These are phyloP conservation scores for Ophiostoma australiae DNA, from an alignment of 2,329 filamentous ascomycete genomes.

Conservation along the genomic window DNA sequence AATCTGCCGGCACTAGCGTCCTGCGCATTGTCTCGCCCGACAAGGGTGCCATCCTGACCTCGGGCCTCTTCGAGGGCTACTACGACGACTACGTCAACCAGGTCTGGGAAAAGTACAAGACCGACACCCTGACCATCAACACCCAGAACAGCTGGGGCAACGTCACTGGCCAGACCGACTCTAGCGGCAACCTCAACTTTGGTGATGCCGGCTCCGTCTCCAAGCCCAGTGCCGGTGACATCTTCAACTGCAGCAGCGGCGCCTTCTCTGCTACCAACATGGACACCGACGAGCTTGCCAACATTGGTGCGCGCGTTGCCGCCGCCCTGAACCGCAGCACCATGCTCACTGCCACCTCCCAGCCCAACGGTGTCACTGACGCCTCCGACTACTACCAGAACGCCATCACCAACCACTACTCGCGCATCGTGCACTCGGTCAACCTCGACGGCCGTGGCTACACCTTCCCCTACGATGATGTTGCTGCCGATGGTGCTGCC, in stretches of 20 bases:
- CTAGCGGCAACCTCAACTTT: constrained; percentile 40
- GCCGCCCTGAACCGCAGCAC: constrained; percentile 73
- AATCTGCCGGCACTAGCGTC: constrained; percentile 34
- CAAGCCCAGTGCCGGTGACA: constrained; percentile 45
- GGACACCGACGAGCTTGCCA: constrained; percentile 47
- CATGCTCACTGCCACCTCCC: constrained; percentile 49
- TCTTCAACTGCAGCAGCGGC: constrained; percentile 52
- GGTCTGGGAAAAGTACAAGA: constrained; percentile 49
- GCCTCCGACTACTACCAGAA: constrained; percentile 54
- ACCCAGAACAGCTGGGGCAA: constrained; percentile 51
- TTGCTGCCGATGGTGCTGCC: constrained; percentile 47
- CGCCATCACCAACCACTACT: constrained; percentile 60
- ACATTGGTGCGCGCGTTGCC: constrained; percentile 66
- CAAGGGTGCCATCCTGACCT: constrained; percentile 43
- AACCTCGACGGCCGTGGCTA: constrained; percentile 59
- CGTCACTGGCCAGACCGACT: constrained; percentile 41
- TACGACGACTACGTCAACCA: constrained; percentile 47
- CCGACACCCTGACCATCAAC: constrained; percentile 45
- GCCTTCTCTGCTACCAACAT: constrained; percentile 48
- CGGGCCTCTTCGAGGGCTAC: constrained; percentile 46
- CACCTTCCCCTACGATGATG: constrained; percentile 69
- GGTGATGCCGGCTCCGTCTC: constrained; percentile 39
- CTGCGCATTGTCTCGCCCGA: constrained; percentile 51
- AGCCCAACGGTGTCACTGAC: constrained; percentile 49
- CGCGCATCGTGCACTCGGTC: constrained; percentile 57